Percentiles rank a stretch among this genome's conserved stretches.
These are phyloP conservation scores for Vaccinium myrtillus DNA, from an alignment of 148 eudicot species.

Conservation along the genomic window DNA sequence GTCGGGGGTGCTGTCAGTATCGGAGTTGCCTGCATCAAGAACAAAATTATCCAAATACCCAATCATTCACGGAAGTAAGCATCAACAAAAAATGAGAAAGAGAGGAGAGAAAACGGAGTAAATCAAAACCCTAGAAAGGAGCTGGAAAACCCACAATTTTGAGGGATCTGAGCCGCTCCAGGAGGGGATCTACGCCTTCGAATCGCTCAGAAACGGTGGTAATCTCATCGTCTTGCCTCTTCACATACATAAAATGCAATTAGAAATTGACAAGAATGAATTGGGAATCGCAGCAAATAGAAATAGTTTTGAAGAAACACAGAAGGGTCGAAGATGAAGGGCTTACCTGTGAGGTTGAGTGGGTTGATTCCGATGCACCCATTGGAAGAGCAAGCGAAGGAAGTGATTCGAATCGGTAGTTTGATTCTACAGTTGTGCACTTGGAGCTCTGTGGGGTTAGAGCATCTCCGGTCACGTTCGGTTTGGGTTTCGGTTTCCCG, in stretches of 20 bases:
- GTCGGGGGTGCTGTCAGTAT: conserved; percentile 59
- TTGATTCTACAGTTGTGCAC: neutral
- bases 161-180: conserved; percentile 70
- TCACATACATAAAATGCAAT: neutral
- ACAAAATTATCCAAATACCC: neutral
- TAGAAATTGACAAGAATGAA: neutral
- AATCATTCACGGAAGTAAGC: neutral
- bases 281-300: neutral
- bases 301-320: neutral
- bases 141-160: conserved; percentile 50
- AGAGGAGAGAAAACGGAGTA: neutral
- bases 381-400: neutral
- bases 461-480: no score
- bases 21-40: conserved; percentile 63
- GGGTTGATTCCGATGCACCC: conserved; percentile 28
- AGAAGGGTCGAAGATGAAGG: neutral
- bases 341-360: conserved; percentile 19
- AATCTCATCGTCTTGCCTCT: conserved; percentile 69
- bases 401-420: neutral
- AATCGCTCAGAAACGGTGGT: conserved; percentile 78
- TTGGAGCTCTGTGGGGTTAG: neutral
- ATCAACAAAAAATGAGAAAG: neutral
- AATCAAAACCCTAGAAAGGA: conserved; percentile 2
- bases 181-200: conserved; percentile 65
- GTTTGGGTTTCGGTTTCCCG: no score